Base-by-base conservation (phyloP, 2,329 filamentous ascomycete species). In the Penicillium corylophilum region DNA sequence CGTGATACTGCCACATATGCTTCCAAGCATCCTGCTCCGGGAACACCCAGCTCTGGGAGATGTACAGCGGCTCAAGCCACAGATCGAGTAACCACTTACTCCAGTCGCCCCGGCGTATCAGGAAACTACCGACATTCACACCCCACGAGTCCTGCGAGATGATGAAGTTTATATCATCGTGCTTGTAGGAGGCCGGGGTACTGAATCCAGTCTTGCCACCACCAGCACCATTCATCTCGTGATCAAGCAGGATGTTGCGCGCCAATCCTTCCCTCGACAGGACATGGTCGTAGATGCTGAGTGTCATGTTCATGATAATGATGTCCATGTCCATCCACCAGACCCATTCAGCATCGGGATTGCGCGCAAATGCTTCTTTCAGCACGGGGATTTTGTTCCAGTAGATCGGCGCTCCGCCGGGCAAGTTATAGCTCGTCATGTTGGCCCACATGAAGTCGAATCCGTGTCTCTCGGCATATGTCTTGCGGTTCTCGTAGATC, bases 231-330 rank as follows among this genome's bases (percentile, higher is more conserved):
- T 33, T 44, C 23, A 51, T 40, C 20, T 41, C 18, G 6, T 44
- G 22, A 18, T 51, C 41, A 8, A 51, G 52, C 16, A 54, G 48
- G 16, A 48, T 48, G 20, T 48, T 44, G 22, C 35, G 52, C 4
- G 31, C 35, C 40, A 54, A 40, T 29, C 44, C 40, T 18, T 50
- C 23, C 12, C 23, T 42, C 2, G 53, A 52, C 8, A 55, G 35
- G 9, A 50, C 38, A n/a, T 56, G 53, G n/a, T 50, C 46, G 29
- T 56, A 40, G 31, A 56, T 45, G 20, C 24, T 44, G 22, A 56
- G 50, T 5, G 50, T 47, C 50, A 50, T 53, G 8, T 55, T 55
- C 53, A 51, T 54, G 20, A 54, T 50, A 10, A 54, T 54, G 16
- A 54, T 47, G n/a, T 50, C 51, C 2, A 54, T 43, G 22, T 47